Base-by-base conservation (phyloP, 106 monocot genomes). In the Triglochin maritima region DNA sequence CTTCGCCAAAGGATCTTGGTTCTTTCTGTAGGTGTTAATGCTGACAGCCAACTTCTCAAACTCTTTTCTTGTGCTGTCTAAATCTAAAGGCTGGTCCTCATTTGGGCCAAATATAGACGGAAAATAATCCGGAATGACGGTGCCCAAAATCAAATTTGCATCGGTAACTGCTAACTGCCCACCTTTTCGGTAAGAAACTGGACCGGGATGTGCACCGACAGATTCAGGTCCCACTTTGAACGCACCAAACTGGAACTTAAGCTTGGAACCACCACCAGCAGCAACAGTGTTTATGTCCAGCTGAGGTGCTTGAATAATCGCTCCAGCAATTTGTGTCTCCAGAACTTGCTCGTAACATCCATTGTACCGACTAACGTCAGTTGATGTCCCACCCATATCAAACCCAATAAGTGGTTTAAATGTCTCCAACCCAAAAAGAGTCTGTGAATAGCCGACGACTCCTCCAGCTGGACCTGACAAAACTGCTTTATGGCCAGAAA, bases 321-420 rank as follows among this genome's bases (percentile, higher is more conserved):
- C 74, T 42, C 90, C 95, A 42, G 95, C 83, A 67, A 96, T 96
- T 72, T 90, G 82, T 46, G 95, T 90, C 77, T 96, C 95, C 9
- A 96, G 78, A 47, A 96, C 95, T 64, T 96, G 90, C 63, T 87
- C 95, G 48, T 87, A 96, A 74, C 71, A 78, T 50, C 95, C 90
- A 74, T 72, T 60, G 7, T 88, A 96, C 8, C 95, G 82, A 71
- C 95, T 96, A 12, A 96, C 90, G 77, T 96, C 95, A 42, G 95
- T 96, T 8, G 95, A 96, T 8, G 95, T 96, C 41, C 95, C 95
- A 60, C 95, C 95, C 95, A 96, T 96, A 72, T 96, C 95, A 74
- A 96, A 96, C 17, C 95, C 95, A 53, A 96, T 96, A 14, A 96
- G 60, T 8, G 95, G 83, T 68, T 90, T 90, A 2, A 70, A 71